These are phyloP conservation scores for Alternaria tenuissima DNA, from an alignment of 2,329 filamentous ascomycete species.

Conservation along the genomic window DNA sequence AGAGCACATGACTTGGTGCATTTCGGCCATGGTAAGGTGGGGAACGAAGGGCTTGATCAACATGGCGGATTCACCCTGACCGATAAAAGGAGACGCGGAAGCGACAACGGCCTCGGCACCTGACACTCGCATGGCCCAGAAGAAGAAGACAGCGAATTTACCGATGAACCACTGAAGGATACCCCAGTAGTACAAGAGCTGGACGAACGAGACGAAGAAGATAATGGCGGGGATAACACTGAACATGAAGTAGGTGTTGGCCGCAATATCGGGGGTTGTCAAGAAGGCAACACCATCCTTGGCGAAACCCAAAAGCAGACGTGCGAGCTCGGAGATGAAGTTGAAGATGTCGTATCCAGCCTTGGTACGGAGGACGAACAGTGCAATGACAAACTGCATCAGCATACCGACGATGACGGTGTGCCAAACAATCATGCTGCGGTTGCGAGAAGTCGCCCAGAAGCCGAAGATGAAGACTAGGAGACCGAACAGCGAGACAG, in stretches of 20 bases:
- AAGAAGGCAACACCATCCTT: slow-evolving; percentile 77
- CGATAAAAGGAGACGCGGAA: slow-evolving; percentile 91
- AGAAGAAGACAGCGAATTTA: slow-evolving; percentile 91
- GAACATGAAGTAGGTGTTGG: slow-evolving; percentile 73
- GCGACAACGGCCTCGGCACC: slow-evolving; percentile 94
- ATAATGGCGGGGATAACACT: slow-evolving; percentile 89
- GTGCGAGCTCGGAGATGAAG: slow-evolving; percentile 81
- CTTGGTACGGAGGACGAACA: slow-evolving; percentile 84
- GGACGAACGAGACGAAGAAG: slow-evolving; percentile 94
- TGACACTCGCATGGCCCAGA: slow-evolving; percentile 86
- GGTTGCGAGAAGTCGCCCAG: slow-evolving; percentile 75
- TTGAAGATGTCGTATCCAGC: slow-evolving; percentile 90
- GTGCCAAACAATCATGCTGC: slow-evolving; percentile 62
- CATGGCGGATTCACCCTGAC: slow-evolving; percentile 93
- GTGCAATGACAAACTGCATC: slow-evolving; percentile 83
- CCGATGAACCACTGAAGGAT: slow-evolving; percentile 87
- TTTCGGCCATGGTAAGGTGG: slow-evolving; percentile 84
- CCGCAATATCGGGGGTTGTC: slow-evolving; percentile 58
- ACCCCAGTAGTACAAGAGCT: slow-evolving; percentile 82
- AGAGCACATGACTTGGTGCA: slow-evolving; percentile 92
- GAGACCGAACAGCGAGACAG: slow-evolving; percentile 81
- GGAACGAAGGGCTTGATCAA: slow-evolving; percentile 86
- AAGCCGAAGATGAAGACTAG: slow-evolving; percentile 73
- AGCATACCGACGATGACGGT: slow-evolving; percentile 85
- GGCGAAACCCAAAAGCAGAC: slow-evolving; percentile 78